Percentiles rank a stretch among this genome's conserved stretches.
These are phyloP conservation scores for Calonectria pseudoturangicola DNA, from an alignment of 2,329 filamentous ascomycete genomes.

Conservation along the genomic window DNA sequence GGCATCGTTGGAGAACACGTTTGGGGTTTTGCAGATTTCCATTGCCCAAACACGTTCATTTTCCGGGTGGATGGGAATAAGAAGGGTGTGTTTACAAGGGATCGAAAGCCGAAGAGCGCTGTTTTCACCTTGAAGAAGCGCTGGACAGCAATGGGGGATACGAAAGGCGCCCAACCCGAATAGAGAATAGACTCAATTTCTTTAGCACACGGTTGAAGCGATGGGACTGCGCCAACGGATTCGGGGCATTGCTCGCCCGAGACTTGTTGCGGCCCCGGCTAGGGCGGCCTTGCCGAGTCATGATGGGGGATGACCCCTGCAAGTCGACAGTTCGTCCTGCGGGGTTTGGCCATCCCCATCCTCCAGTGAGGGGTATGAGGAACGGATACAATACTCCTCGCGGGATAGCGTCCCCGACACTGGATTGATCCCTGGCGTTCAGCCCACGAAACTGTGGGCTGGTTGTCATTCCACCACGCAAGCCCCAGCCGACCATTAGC, in stretches of 20 bases:
- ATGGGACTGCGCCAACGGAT: not conserved
- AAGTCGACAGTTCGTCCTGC: not conserved
- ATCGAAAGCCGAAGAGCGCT: conserved; percentile 32
- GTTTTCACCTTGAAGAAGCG: conserved; percentile 20
- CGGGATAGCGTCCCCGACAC: not conserved
- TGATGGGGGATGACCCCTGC: conserved; percentile 13
- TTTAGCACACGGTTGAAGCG: too few species aligned
- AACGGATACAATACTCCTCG: not conserved
- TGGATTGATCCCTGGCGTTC: not conserved
- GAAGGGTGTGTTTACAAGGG: conserved; percentile 45
- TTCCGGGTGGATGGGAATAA: conserved; percentile 48
- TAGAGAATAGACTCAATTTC: not conserved
- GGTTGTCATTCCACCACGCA: not conserved
- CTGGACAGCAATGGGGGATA: conserved; percentile 20
- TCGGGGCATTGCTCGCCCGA: conserved; percentile 17
- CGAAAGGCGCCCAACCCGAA: not conserved
- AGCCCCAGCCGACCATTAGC: not conserved
- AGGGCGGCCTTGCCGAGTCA: not conserved
- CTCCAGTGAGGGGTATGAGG: not conserved
- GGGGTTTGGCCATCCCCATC: not conserved
- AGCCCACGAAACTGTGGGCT: not conserved
- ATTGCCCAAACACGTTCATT: conserved; percentile 35
- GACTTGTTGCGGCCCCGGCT: not conserved
- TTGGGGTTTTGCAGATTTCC: conserved; percentile 48
- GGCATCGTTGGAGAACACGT: conserved; percentile 45